Evolutionary conservation across 108 stramenopile genomes (phyloP), one percentile per base, ranked within the genome.

Genomic region (Cylindrotheca fusiformis): DNA sequence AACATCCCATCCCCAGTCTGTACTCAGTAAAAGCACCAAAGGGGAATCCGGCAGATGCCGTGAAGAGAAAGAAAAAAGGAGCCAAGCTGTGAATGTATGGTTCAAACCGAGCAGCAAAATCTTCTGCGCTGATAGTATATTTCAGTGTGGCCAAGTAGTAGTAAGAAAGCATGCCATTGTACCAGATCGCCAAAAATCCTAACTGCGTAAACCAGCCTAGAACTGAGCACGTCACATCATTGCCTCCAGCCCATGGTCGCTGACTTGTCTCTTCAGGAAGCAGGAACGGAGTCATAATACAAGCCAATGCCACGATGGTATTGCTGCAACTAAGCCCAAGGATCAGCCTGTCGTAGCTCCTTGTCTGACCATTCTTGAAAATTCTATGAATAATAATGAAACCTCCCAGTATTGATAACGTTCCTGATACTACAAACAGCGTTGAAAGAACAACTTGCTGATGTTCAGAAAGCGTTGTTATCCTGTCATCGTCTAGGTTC

Each of bases 181-280:
- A 77, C 19, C 59, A 18, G 10, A 58, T 21, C 0, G 50, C 56
- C 4, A 65, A 30, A 49, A 71, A 33, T 4, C 52, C 18, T 25
- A 71, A 8, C 14, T 77, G 64, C 2, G 49, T 48, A 1, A 77
- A 48, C 24, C 69, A 70, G 1, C 69, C 76, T 1, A 51, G 24
- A 32, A 58, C 21, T 25, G 65, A 36, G 33, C 76, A 77, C n/a
- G 76, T 53, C 6, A 58, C 71, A 36, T 67, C 27, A 17, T 47
- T 71, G 1, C 76, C 76, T 14, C 46, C 20, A 0, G 76, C 76
- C 57, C 55, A 58, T n/a, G 59, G 28, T 47, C 63, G 48, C 36
- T 18, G 14, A 2, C 25, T 24, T 1, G 31, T 46, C 8, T 52
- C 56, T 29, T 48, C 17, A 2, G 63, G 63, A n/a, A 50, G n/a